Percentiles rank a stretch among this genome's conserved stretches.
These are phyloP conservation scores for Alternaria ethzedia DNA, from an alignment of 2,329 filamentous ascomycete species.

Conservation along the genomic window DNA sequence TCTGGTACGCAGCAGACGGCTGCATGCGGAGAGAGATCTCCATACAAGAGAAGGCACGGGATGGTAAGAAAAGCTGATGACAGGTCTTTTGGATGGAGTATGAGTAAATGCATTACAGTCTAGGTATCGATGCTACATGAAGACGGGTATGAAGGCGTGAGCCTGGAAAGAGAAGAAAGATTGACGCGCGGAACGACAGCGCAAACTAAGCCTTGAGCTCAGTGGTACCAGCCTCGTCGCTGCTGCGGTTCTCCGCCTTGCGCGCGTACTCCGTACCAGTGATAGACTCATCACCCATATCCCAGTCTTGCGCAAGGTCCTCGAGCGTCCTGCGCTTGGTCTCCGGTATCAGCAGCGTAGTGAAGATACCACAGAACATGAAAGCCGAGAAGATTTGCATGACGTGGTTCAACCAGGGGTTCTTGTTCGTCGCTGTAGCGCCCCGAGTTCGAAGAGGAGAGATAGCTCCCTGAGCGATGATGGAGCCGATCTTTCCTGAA, in stretches of 20 bases:
- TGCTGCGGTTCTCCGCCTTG: conserved; percentile 27
- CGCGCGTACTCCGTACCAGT: conserved; percentile 29
- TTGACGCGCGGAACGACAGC: neutral
- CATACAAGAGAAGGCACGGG: too few relatives aligned
- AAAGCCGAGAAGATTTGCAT: conserved; percentile 81
- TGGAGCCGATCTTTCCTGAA: conserved; percentile 57
- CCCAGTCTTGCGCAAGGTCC: conserved; percentile 60
- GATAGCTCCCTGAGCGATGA: conserved; percentile 57
- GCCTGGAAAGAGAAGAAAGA: neutral
- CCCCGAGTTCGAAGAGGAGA: conserved; percentile 61
- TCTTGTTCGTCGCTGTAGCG: conserved; percentile 44
- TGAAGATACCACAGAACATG: conserved; percentile 75
- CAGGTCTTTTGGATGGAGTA: too few relatives aligned
- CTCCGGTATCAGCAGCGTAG: conserved; percentile 75
- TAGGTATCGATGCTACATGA: neutral
- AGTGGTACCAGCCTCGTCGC: conserved; percentile 23
- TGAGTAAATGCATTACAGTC: neutral
- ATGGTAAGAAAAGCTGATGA: too few relatives aligned
- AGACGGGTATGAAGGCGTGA: neutral
- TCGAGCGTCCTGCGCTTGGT: conserved; percentile 79
- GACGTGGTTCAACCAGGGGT: conserved; percentile 73
- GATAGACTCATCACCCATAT: conserved; percentile 43
- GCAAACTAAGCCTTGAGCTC: conserved; percentile 13
- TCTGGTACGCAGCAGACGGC: too few relatives aligned
- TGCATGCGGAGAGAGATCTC: too few relatives aligned